These are phyloP conservation scores for Epichloe coenophiala DNA, from an alignment of 2,329 filamentous ascomycete species.

Conservation along the genomic window DNA sequence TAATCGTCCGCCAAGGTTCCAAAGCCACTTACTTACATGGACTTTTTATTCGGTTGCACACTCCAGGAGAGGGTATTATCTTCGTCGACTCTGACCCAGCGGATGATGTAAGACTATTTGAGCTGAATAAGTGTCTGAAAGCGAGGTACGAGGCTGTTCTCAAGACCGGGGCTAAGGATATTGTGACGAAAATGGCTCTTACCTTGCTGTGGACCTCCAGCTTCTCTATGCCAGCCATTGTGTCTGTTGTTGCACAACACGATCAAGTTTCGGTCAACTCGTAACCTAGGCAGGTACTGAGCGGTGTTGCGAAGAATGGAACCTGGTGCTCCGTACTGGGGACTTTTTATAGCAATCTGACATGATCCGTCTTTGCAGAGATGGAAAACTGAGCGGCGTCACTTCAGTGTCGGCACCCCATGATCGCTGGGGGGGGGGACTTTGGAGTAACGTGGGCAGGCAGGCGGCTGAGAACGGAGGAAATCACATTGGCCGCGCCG, in stretches of 20 bases:
- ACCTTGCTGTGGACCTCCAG: constrained; percentile 97
- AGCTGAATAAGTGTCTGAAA: constrained; percentile 8
- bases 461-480: not conserved
- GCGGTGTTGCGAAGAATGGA: not conserved
- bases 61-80: constrained; percentile 95
- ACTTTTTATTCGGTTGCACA: constrained; percentile 94
- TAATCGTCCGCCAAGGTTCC: not conserved
- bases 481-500: not conserved
- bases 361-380: not conserved
- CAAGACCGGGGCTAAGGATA: not conserved
- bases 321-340: not conserved
- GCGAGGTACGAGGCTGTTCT: not conserved
- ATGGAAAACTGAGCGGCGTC: not conserved
- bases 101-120: constrained; percentile 86
- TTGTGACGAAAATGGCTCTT: not conserved
- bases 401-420: not conserved
- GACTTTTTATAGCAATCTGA: not conserved
- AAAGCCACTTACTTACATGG: constrained; percentile 49
- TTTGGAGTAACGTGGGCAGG: not conserved
- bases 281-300: not conserved
- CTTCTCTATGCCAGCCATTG: constrained; percentile 90
- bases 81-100: constrained; percentile 86
- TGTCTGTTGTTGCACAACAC: not conserved
- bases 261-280: not conserved
- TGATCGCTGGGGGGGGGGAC: not conserved